These are phyloP conservation scores for Maudiozyma pseudohumilis DNA, from an alignment of 805 yeast genomes.

Conservation along the genomic window DNA sequence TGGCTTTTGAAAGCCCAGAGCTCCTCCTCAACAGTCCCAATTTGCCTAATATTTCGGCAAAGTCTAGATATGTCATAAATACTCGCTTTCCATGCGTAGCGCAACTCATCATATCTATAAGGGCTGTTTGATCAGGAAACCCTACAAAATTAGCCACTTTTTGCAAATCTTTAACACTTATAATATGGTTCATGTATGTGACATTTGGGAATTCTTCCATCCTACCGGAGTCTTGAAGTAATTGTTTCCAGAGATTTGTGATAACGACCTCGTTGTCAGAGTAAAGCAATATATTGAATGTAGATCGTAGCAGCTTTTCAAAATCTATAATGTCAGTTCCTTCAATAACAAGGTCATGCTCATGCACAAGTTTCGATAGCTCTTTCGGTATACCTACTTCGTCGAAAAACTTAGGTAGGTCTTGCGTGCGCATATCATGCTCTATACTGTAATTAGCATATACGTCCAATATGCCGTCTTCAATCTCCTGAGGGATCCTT, in stretches of 20 bases:
- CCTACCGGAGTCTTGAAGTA: slow-evolving; percentile 24
- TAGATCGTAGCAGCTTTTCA: slow-evolving; percentile 34
- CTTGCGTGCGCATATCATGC: slow-evolving; percentile 31
- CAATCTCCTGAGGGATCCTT: slow-evolving; percentile 34
- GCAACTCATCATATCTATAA: slow-evolving; percentile 39
- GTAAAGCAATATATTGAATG: slow-evolving; percentile 34
- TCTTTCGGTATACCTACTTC: slow-evolving; percentile 27
- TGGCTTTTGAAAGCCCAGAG: no score
- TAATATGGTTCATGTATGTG: slow-evolving; percentile 13
- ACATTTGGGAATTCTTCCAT: slow-evolving; percentile 16
- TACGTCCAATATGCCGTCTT: slow-evolving; percentile 36
- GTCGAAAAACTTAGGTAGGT: slow-evolving; percentile 24
- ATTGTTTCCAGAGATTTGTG: slow-evolving; percentile 34
- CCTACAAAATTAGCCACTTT: slow-evolving; percentile 27
- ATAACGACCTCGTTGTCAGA: slow-evolving; percentile 31
- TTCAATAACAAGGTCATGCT: slow-evolving; percentile 28
- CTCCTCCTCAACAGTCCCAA: slow-evolving; percentile 35
- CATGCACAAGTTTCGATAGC: slow-evolving; percentile 23
- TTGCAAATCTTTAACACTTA: slow-evolving; percentile 33
- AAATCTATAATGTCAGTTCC: slow-evolving; percentile 40
- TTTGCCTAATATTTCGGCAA: slow-evolving; percentile 40
- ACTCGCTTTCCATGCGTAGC: slow-evolving; percentile 33
- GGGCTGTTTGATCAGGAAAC: slow-evolving; percentile 20
- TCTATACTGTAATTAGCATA: slow-evolving; percentile 35
- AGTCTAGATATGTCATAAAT: slow-evolving; percentile 35